phyloP scores from a whole-genome alignment of 257 asterid genomes.

The Ophiorrhiza pumila region DNA sequence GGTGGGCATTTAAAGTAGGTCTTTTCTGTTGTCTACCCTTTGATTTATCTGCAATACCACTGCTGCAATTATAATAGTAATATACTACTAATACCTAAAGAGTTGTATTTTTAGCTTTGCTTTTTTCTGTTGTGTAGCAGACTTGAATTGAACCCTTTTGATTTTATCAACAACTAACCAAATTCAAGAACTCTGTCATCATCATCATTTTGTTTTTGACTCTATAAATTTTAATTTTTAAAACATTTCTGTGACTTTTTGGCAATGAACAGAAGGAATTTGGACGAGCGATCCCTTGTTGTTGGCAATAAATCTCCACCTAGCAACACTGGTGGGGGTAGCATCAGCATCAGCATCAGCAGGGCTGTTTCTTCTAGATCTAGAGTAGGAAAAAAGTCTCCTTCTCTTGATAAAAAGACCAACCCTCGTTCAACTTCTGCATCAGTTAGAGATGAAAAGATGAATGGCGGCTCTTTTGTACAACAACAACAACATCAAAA shows the following conservation, averaged over 20 bases:
- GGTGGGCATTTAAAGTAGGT: conserved; percentile 26
- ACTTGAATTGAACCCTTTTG: not conserved
- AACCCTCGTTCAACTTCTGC: not conserved
- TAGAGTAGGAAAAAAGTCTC: conserved; percentile 22
- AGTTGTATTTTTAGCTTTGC: not conserved
- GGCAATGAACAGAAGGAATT: conserved; percentile 29
- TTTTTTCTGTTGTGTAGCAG: not conserved
- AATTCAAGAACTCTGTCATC: conserved; percentile 6
- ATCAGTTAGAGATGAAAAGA: conserved; percentile 15
- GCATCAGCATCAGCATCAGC: conserved; percentile 9
- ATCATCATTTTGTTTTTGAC: not conserved
- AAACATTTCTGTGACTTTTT: not conserved
- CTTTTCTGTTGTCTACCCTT: conserved; percentile 13
- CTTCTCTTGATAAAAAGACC: conserved; percentile 17
- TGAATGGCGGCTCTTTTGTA: conserved; percentile 15
- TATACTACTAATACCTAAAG: not conserved
- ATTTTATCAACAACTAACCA: conserved; percentile 14
- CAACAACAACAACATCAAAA: conserved; percentile 6
- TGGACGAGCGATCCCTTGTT: conserved; percentile 25
- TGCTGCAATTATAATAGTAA: conserved; percentile 2
- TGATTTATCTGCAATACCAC: conserved; percentile 17
- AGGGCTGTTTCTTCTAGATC: conserved; percentile 28
- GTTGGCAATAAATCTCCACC: conserved; percentile 22
- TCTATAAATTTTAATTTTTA: not conserved
- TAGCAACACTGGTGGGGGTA: conserved; percentile 11